Base-by-base conservation (phyloP, 73 alveolate genomes). In the Stentor roeselii region DNA sequence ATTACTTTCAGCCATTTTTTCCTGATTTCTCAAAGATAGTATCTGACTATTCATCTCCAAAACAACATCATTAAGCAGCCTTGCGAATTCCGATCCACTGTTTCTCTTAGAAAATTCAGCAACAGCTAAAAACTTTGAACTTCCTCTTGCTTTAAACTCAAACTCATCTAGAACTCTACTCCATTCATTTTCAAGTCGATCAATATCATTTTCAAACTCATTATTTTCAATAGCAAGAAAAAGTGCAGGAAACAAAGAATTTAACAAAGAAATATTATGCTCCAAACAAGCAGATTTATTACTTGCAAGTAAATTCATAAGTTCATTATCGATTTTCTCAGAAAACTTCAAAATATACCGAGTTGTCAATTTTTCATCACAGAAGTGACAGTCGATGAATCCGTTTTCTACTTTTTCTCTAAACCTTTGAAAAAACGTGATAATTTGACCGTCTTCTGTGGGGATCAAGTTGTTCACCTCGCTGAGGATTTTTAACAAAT, bases 181-280 rank as follows among this genome's bases (percentile, higher is more conserved):
- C 80, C 80, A 67, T 1, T 67, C 80, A 2, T 36, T 40, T 34
- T 67, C 80, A 67, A 67, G 80, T 21, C 11, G 27, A 2, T 67
- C 80, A n/a, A 67, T 30, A 67, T 67, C 34, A n/a, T 21, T 67
- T 67, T 67, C 37, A 32, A 27, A 67, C 37, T 67, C 80, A 30
- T 34, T 34, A 21, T 11, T 21, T 32, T 67, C 80, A 67, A 67
- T 67, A 21, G 2, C 37, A 21, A 21, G 41, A 40, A 67, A 67
- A 67, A 67, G 27, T 30, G 80, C 42, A 2, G n/a, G n/a, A 67
- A 67, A 67, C n/a, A 67, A 32, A 14, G 80, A 67, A 67, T 67
- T 27, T 11, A 67, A 21, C 14, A 67, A 11, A 67, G n/a, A 21
- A 21, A 67, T 11, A 67, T 67, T 67, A 67, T 30, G 34, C 1